These are phyloP conservation scores for Letharia lupina DNA, from an alignment of 495 filamentous ascomycete species.

Conservation along the genomic window DNA sequence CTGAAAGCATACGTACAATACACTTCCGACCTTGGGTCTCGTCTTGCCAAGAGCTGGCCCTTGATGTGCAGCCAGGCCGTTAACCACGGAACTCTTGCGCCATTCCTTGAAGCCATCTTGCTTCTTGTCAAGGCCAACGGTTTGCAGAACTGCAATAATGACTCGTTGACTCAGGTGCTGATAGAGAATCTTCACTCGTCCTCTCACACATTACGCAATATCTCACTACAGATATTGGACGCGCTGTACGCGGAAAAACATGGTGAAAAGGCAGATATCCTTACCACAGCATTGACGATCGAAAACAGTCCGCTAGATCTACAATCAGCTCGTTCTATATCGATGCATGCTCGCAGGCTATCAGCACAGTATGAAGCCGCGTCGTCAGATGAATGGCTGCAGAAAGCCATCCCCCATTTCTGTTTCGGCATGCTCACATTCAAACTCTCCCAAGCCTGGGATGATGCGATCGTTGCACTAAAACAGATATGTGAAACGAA, in stretches of 20 bases:
- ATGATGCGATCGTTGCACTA: conserved; percentile 67
- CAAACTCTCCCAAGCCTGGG: conserved; percentile 73
- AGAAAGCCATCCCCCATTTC: conserved; percentile 65
- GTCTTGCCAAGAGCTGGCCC: conserved; percentile 48
- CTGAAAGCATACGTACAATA: conserved; percentile 42
- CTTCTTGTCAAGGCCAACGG: conserved; percentile 47
- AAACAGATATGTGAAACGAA: conserved; percentile 63
- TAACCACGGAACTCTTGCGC: conserved; percentile 50
- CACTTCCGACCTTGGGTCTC: conserved; percentile 26
- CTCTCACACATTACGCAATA: conserved; percentile 60
- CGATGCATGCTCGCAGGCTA: conserved; percentile 79
- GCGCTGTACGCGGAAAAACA: conserved; percentile 32
- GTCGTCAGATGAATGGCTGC: conserved; percentile 52
- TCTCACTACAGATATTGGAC: conserved; percentile 59
- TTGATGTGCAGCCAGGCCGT: conserved; percentile 52
- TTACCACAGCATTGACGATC: conserved; percentile 52
- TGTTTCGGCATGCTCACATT: conserved; percentile 86
- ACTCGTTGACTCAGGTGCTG: conserved; percentile 52
- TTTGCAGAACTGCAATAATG: conserved; percentile 35
- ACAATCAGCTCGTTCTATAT: conserved; percentile 61
- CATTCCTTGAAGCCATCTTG: conserved; percentile 60
- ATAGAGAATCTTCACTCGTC: conserved; percentile 62
- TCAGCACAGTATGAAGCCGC: conserved; percentile 49
- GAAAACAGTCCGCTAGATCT: conserved; percentile 71
- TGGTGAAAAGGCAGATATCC: conserved; percentile 35